phyloP scores from a whole-genome alignment of 768 basidiomycete genomes.

The Panellus pusillus region DNA sequence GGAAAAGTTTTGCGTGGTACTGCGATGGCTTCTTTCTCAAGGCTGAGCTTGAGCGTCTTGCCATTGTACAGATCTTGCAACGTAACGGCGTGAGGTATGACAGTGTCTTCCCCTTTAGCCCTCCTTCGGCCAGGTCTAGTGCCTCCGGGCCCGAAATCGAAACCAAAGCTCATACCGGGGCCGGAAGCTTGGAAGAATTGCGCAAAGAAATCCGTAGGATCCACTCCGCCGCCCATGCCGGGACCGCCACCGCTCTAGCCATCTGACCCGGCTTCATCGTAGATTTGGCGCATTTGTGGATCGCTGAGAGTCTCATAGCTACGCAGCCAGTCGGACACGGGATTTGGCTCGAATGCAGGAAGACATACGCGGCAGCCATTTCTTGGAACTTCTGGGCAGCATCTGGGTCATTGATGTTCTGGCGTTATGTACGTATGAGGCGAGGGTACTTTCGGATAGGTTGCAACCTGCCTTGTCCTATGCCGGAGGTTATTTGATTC shows the following conservation, averaged over 20 bases:
- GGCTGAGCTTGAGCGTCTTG: constrained; percentile 82
- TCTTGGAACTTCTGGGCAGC: constrained; percentile 86
- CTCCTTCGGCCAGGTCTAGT: constrained; percentile 46
- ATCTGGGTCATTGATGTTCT: constrained; percentile 89
- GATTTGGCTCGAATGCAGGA: background rate
- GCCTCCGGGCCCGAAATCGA: constrained; percentile 62
- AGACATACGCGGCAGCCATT: constrained; percentile 82
- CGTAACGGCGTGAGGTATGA: constrained; percentile 80
- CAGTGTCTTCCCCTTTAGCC: constrained; percentile 67
- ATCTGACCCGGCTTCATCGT: constrained; percentile 75
- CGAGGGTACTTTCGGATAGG: background rate
- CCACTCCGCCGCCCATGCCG: constrained; percentile 39
- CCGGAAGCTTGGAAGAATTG: constrained; percentile 64
- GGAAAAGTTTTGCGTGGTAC: constrained; percentile 80
- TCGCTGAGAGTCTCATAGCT: constrained; percentile 86
- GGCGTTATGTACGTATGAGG: constrained; percentile 1
- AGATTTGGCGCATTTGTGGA: constrained; percentile 62
- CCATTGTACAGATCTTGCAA: constrained; percentile 94
- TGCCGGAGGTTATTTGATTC: background rate
- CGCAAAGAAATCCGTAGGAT: constrained; percentile 69
- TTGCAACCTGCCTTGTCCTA: constrained; percentile 65
- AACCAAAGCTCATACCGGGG: constrained; percentile 49
- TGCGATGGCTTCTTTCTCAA: constrained; percentile 75
- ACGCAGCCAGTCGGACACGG: constrained; percentile 9
- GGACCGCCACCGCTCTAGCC: constrained; percentile 54